Evolutionary conservation across 2,329 filamentous ascomycete species (phyloP), one percentile per base, ranked within the genome.

Genomic region (Alternaria triticina): DNA sequence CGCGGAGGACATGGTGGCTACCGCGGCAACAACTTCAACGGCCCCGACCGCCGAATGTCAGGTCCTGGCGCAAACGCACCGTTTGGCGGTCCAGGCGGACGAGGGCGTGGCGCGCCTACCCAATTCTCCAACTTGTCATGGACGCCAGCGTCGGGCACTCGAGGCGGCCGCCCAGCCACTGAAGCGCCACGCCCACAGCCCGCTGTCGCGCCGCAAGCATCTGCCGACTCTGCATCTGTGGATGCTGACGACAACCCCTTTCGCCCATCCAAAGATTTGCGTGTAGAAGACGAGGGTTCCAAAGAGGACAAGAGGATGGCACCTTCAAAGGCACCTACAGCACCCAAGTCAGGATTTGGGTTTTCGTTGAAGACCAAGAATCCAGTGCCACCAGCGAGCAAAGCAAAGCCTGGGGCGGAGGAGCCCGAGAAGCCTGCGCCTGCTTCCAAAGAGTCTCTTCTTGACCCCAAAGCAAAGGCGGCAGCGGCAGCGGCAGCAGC

Each of bases 341-440:
- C 63, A 74, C 80, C 63, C 78, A 84, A 75, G 51, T 82, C 84
- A 62, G 82, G 83, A 3, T 96, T 97, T 74, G 96, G 93, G 77
- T 98, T 98, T 78, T 93, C 94, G 1, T 93, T 98, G 80, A 97
- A 97, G 77, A 87, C 90, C 10, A 87, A 91, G 45, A 86, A 85
- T 11, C 84, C 86, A 4, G 84, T 89, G 20, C 81, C 83, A 25
- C 83, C 86, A 65, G 83, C 84, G 61, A 82, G 82, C 50, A 86
- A 85, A 65, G 80, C 83, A 27, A 85, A 86, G 45, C 75, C 82
- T 44, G 85, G 86, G 62, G 70, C 87, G 56, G 81, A 82, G 13
- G 65, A 75, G 47, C 66, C 72, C 9, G 69, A 74, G 45, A 72
- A 68, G 33, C 56, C 81, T 78, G 70, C 82, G 79, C 54, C 67